Conservation (phyloP, 2,329 filamentous ascomycete species). For the Aspergillus awamori region DNA sequence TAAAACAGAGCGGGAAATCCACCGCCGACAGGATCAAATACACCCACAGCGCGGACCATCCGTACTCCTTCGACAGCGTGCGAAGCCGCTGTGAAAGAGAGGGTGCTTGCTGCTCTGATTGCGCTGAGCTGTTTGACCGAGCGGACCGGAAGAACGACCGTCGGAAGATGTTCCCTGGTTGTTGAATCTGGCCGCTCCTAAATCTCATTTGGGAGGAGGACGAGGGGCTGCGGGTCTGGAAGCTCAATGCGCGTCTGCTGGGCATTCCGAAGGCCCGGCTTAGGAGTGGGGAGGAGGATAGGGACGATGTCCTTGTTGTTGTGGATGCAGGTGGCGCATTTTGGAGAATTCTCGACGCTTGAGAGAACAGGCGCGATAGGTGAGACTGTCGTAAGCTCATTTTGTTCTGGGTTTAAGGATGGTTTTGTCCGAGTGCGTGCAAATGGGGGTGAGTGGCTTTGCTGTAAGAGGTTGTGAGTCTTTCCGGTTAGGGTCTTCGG, state of each 20-base stretch:
- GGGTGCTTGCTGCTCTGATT: slow-evolving; percentile 35
- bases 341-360: slow-evolving; percentile 19
- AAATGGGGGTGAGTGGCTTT: no score
- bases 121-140: slow-evolving; percentile 23
- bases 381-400: slow-evolving; percentile 18
- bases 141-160: slow-evolving; percentile 32
- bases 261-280: background rate
- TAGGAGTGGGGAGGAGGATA: background rate
- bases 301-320: background rate
- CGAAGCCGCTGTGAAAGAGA: slow-evolving; percentile 73
- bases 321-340: slow-evolving; percentile 10
- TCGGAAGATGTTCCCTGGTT: slow-evolving; percentile 3
- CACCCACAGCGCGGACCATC: slow-evolving; percentile 90
- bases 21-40: slow-evolving; percentile 80
- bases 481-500: background rate
- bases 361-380: slow-evolving; percentile 28
- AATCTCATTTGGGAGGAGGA: background rate
- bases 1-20: slow-evolving; percentile 94
- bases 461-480: background rate
- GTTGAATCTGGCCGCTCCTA: background rate
- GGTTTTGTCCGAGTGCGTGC: background rate
- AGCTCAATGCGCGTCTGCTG: background rate
- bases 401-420: background rate
- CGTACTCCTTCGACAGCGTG: slow-evolving; percentile 88
- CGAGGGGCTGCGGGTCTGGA: background rate